Base-by-base conservation (phyloP, 768 basidiomycete species). In the Tricholoma terreum region DNA sequence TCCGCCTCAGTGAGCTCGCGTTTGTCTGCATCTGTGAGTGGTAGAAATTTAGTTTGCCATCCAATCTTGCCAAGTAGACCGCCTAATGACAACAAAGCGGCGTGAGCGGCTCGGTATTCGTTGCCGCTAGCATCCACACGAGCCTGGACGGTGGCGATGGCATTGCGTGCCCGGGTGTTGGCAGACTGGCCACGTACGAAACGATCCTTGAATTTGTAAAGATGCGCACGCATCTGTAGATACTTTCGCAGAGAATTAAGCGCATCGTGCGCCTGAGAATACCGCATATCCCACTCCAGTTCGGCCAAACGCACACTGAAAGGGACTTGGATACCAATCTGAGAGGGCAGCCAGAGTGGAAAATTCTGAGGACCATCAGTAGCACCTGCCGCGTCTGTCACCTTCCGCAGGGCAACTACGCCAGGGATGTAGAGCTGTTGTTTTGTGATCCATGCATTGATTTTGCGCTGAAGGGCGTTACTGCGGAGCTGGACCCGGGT, bases 241-340 rank as follows among this genome's bases (percentile, higher is more conserved):
- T 53, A 36, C 14, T 31, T 45, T 12, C 59, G 34, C 19, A 63
- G 36, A 5, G 38, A 31, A 15, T 63, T 54, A 2, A 63, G 50
- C 12, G 57, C 59, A 24, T 63, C 56, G n/a, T 58, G 57, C 4
- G 59, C 62, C 33, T 63, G 59, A 7, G 53, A 50, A 7, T 33
- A 12, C 6, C 51, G 51, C 4, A 60, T 42, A 14, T 56, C 40
- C 56, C 56, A 63, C 50, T 63, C 62, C 14, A 58, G 53, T 22
- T 53, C 31, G 11, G 42, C 42, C 27, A 56, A 38, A 31, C 50
- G 6, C 27, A 19, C n/a, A 14, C 34, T 35, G 30, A 31, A 51
- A 17, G 50, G 31, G 22, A 24, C 12, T 4, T 19, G 46, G 22
- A 9, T 22, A 14, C 22, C 14, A 14, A 49, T 49, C 10, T 22